These are phyloP conservation scores for Hyaloperonospora brassicae DNA, from an alignment of 352 stramenopile species.

Conservation along the genomic window DNA sequence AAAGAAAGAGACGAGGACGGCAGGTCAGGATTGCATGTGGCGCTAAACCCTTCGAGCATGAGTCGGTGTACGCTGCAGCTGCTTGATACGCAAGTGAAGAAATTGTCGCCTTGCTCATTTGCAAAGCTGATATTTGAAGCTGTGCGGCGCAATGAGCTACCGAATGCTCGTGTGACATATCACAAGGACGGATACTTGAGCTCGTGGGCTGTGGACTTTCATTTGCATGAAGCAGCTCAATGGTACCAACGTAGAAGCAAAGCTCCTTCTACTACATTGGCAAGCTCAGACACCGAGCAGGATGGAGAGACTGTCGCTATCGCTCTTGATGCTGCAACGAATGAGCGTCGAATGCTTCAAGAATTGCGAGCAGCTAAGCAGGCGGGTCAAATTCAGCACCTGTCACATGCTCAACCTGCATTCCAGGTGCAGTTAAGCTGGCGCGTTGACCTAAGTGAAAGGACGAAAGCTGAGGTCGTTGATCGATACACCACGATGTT, in stretches of 20 bases:
- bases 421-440: slow-evolving; percentile 50
- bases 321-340: slow-evolving; percentile 23
- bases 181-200: slow-evolving; percentile 59
- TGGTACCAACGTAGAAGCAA: slow-evolving; percentile 19
- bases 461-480: slow-evolving; percentile 13
- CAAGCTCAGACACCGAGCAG: slow-evolving; percentile 11
- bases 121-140: slow-evolving; percentile 32
- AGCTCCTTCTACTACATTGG: slow-evolving; percentile 1
- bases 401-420: slow-evolving; percentile 39
- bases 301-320: slow-evolving; percentile 14
- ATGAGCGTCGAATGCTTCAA: slow-evolving; percentile 44
- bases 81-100: slow-evolving; percentile 42
- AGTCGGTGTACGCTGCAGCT: slow-evolving; percentile 46
- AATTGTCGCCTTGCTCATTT: slow-evolving; percentile 25
- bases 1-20: slow-evolving; percentile 5
- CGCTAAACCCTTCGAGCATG: slow-evolving; percentile 42
- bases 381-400: slow-evolving; percentile 47
- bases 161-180: slow-evolving; percentile 20
- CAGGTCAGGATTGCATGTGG: slow-evolving; percentile 15
- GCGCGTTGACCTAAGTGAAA: slow-evolving; percentile 4
- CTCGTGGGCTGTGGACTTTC: slow-evolving; percentile 42
- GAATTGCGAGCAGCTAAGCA: slow-evolving; percentile 41
- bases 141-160: slow-evolving; percentile 20
- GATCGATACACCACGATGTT: slow-evolving; percentile 34
- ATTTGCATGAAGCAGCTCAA: slow-evolving; percentile 46